Conservation (phyloP, 2,329 filamentous ascomycete genomes). For the Periconia sp. region DNA sequence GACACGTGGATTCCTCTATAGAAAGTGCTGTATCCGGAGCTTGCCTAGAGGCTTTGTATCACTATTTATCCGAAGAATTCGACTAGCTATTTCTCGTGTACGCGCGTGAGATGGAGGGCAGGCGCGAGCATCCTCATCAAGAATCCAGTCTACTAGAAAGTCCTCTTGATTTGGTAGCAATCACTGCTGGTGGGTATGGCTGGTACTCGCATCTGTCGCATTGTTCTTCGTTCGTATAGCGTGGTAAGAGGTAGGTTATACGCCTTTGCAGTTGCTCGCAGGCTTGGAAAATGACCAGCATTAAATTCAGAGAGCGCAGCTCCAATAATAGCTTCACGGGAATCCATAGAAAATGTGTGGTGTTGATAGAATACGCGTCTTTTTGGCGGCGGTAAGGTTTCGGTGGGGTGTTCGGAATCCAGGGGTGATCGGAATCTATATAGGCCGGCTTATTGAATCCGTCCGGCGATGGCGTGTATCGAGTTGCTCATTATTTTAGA, state of each 20-base stretch:
- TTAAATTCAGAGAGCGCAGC: constrained; percentile 14
- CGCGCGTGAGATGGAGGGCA: constrained; percentile 14
- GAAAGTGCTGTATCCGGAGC: constrained; percentile 18
- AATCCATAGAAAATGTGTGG: constrained; percentile 9
- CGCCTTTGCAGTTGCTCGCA: constrained; percentile 10
- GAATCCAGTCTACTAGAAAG: constrained; percentile 23
- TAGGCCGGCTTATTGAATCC: constrained; percentile 4
- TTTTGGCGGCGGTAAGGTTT: neutral
- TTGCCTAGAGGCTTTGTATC: constrained; percentile 16
- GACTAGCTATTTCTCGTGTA: constrained; percentile 19
- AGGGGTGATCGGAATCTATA: no score
- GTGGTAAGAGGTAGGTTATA: constrained; percentile 9
- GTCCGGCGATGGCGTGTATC: no score
- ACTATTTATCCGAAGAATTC: constrained; percentile 16
- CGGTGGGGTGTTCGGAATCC: no score
- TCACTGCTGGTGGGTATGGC: constrained; percentile 18
- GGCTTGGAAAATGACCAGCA: constrained; percentile 16
- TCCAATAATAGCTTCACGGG: constrained; percentile 13
- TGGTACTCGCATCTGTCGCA: constrained; percentile 4
- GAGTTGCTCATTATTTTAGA: no score
- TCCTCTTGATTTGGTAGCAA: constrained; percentile 19
- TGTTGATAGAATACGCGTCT: constrained; percentile 1
- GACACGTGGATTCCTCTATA: constrained; percentile 17
- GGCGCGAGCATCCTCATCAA: constrained; percentile 18
- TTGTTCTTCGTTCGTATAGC: constrained; percentile 4